Base-by-base conservation (phyloP, 768 basidiomycete species). In the Sarcodon sp. region DNA sequence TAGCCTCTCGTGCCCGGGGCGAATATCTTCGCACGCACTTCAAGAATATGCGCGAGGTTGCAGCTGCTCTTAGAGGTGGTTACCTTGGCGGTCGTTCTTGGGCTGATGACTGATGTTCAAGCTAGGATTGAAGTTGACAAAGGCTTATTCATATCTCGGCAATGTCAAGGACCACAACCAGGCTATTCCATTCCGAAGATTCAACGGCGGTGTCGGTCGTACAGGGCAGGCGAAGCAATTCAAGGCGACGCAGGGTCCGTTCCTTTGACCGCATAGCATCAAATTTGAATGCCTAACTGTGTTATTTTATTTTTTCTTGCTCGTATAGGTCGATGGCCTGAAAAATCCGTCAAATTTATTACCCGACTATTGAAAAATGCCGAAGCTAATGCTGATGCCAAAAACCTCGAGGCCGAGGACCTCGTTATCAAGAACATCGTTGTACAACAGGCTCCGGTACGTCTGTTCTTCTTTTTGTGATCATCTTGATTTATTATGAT, bases 41-140 rank as follows among this genome's bases (percentile, higher is more conserved):
- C 83, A 99, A 99, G 85, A 99, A 98, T 80, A 98, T 96, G 90
- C 83, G 89, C 54, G 96, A 99, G 70, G 96, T 98, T 49, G 93
- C 88, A 46, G 94, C 94, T 55, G 91, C 87, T 56, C 73, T 97
- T 54, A 78, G 83, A 55, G 93, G 92, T 90, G 55, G 60, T 75
- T 67, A 11, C 15, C 35, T 41, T 39, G 5, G 9, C 27, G 32
- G n/a, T 13, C 38, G 10, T 33, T 21, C 35, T 18, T 21, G 47
- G 35, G 45, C 46, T 47, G 45, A 52, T 50, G 35, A 50, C 47
- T 49, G 48, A 54, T 15, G n/a, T 9, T 21, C 31, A 37, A 31
- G n/a, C 21, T 51, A 93, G 92, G 96, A 63, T 71, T 94, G 69
- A 88, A 87, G 65, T 74, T 98, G 67, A 77, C 82, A 57, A 97